phyloP scores from a whole-genome alignment of 176 grass and related monocot species.

The Rhipidocladum racemiflorum region DNA sequence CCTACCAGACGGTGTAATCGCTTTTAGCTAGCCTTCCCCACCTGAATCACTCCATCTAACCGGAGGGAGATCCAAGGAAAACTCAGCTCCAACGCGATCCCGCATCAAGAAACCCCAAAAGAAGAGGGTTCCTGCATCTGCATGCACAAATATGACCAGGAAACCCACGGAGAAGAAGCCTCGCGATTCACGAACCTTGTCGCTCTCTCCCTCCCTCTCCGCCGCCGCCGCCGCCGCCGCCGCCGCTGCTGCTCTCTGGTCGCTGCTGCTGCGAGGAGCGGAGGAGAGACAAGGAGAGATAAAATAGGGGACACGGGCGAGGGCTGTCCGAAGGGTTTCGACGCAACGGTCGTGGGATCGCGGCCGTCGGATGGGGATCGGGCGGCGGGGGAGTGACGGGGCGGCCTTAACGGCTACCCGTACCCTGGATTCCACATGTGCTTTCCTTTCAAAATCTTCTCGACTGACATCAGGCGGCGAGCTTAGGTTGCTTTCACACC shows the following conservation, averaged over 20 bases:
- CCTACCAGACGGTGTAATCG: not conserved
- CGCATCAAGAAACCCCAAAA: not conserved
- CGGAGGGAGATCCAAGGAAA: conserved; percentile 38
- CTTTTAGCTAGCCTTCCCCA: not conserved
- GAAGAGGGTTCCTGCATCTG: not conserved
- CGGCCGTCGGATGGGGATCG: conserved; percentile 37
- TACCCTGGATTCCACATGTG: conserved; percentile 22
- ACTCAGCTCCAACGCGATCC: not conserved
- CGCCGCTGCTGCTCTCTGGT: too few relatives aligned
- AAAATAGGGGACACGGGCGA: conserved; percentile 48
- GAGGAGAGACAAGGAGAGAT: conserved; percentile 28
- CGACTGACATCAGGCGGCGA: too few relatives aligned
- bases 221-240: too few relatives aligned
- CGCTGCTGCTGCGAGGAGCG: not conserved
- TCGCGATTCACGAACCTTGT: not conserved
- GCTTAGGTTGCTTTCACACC: too few relatives aligned
- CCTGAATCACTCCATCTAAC: conserved; percentile 32
- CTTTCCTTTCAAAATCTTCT: conserved; percentile 52
- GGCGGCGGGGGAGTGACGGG: not conserved
- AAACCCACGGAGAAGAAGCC: not conserved
- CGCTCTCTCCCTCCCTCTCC: too few relatives aligned
- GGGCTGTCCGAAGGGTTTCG: not conserved
- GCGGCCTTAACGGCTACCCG: conserved; percentile 59
- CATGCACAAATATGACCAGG: not conserved
- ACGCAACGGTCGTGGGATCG: conserved; percentile 50